Evolutionary conservation across 139 green algal genomes (phyloP), one percentile per base, ranked within the genome.

Genomic region (Nannochloris sp.): DNA sequence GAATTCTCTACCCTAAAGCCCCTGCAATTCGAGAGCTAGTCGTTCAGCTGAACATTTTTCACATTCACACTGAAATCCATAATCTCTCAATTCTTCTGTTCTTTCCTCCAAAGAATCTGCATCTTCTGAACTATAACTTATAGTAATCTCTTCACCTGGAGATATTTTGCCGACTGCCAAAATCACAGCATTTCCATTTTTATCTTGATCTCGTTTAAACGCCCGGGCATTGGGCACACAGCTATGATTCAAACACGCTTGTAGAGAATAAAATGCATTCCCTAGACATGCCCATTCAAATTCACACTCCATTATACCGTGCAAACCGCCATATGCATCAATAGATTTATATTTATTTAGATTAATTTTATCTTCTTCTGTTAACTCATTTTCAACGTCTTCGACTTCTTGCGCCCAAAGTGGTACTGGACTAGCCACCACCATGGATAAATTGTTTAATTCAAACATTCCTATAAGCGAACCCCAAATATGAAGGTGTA

Each of bases 391-490:
- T n/a, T n/a, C n/a, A n/a, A n/a, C n/a, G 9, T 39, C 45, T 10
- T 38, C 34, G n/a, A 79, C 23, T 19, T 59, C 9, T 59, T 9
- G 9, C 30, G 12, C 9, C 58, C 46, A 78, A 23, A 46, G 38
- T 9, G 38, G 46, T 14, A 75, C 8, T 0, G 63, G 73, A 7
- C 35, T 61, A 58, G 37, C n/a, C 32, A 72, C 71, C n/a, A 48
- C 68, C 7, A 94, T 48, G 2, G 54, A 80, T 15, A 97, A 72
- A 80, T 97, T 97, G 82, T 97, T 97, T 6, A 95, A 76, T 83
- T 97, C 92, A 80, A 97, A 97, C 87, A 97, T 95, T 60, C 92
- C 92, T 30, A 76, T 74, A 42, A 97, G 71, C 54, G 55, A 73
- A 48, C 76, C 89, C 56, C 87, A 97, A 33, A 96, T 79, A 38